Conservation (phyloP, 2,329 filamentous ascomycete genomes). For the Colletotrichum gigasporum region DNA sequence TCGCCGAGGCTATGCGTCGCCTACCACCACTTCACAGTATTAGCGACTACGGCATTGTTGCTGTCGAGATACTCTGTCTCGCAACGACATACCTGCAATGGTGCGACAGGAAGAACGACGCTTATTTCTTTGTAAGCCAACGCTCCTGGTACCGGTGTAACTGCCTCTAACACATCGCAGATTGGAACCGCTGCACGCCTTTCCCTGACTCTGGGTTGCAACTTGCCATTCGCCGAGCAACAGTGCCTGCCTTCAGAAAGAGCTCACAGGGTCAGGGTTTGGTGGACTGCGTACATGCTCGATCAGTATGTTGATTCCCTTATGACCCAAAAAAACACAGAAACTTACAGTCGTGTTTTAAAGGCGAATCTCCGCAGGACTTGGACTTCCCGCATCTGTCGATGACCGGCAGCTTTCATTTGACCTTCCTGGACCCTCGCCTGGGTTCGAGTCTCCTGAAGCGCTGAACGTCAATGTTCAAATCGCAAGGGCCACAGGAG, state of each 20-base stretch:
- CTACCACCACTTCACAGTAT: constrained; percentile 38
- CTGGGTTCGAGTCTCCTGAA: constrained; percentile 37
- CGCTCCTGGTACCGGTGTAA: rapidly evolving
- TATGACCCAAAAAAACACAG: rapidly evolving
- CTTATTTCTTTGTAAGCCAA: constrained; percentile 38
- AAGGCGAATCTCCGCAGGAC: constrained; percentile 38
- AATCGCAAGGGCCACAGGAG: constrained; percentile 38
- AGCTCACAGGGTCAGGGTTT: constrained; percentile 37
- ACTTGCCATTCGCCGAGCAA: constrained; percentile 37
- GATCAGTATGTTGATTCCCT: constrained; percentile 35
- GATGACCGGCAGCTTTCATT: constrained; percentile 40
- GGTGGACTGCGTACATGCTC: constrained; percentile 43
- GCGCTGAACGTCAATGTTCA: constrained; percentile 39
- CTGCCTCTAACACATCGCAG: constrained; percentile 2
- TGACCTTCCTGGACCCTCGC: constrained; percentile 36
- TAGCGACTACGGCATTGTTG: constrained; percentile 37
- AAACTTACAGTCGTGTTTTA: not conserved
- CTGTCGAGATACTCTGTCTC: constrained; percentile 39
- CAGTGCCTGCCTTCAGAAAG: constrained; percentile 38
- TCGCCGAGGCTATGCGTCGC: constrained; percentile 37
- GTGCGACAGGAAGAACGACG: constrained; percentile 40
- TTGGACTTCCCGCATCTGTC: constrained; percentile 38
- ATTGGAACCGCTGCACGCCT: constrained; percentile 39
- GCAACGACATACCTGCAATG: constrained; percentile 39
- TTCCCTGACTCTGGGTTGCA: constrained; percentile 38